Base-by-base conservation (phyloP, 176 grass and related monocot genomes). In the Ensete glaucum region DNA sequence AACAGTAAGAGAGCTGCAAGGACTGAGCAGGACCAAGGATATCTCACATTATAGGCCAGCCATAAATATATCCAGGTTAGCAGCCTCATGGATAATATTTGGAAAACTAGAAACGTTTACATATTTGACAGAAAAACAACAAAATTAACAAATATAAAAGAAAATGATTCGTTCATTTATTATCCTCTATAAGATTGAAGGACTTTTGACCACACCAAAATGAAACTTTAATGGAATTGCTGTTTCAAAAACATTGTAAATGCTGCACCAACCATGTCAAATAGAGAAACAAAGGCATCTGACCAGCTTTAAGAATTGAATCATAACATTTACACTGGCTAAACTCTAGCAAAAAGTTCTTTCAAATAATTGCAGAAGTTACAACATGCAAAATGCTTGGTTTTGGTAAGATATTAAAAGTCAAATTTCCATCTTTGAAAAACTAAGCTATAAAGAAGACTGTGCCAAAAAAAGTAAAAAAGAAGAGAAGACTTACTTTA, bases 401-500 rank as follows among this genome's bases (percentile, higher is more conserved):
- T 1, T 26, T 65, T 26, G 22, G 23, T 65, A 26, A 65, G 22
- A 13, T 65, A n/a, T 13, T 12, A 65, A 65, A 3, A 64, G 1
- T 13, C 34, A 43, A 65, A 29, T 9, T 26, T 11, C 4, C 63
- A 22, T 27, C 9, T 13, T 13, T 9, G 34, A 43, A 43, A 65
- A 65, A 12, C 21, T 12, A 64, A 2, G 1, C 3, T 13, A 26
- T 11, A 43, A 0, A 43, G 34, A 43, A 43, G 34, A 43, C 34
- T 43, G 34, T 43, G 34, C 34, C 34, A 43, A 43, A 43, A 43
- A 4, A 43, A 43, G 34, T 6, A 6, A 51, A 50, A 70, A 21
- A 11, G 3, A 70, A 0, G n/a, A 19, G 5, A n/a, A 11, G 67
- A 55, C 53, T 79, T 93, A 89, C 90, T 25, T 85, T 83, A 72